A percentile compares a stretch with the other conserved stretches of the same genome.
phyloP scores from a whole-genome alignment of 345 rosid species.

The Alliaria petiolata region DNA sequence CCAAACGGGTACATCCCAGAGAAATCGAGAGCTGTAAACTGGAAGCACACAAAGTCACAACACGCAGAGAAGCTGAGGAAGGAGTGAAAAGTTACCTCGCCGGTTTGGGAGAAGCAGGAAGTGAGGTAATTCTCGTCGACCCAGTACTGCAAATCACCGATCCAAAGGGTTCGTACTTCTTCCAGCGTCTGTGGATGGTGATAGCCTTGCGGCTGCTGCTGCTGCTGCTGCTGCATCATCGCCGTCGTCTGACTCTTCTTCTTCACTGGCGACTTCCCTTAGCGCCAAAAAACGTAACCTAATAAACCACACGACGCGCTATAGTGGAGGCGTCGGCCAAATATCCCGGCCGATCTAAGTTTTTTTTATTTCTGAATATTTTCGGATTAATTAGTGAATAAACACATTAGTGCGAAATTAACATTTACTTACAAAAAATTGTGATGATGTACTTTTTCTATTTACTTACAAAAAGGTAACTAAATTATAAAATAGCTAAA shows the following conservation, averaged over 20 bases:
- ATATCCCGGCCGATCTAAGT: neutral
- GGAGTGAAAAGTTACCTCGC: conserved; percentile 56
- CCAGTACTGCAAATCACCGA: conserved; percentile 97
- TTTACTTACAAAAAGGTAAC: too few species aligned
- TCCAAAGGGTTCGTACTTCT: conserved; percentile 97
- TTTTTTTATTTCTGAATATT: neutral
- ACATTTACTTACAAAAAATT: too few species aligned
- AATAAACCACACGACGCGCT: neutral
- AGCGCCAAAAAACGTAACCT: conserved; percentile 13
- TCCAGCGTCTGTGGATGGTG: conserved; percentile 87
- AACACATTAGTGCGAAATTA: too few species aligned
- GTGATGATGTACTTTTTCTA: too few species aligned
- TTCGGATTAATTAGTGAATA: neutral
- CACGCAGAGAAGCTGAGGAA: neutral
- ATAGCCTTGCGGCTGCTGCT: conserved; percentile 44
- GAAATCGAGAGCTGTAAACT: neutral
- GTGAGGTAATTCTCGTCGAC: conserved; percentile 79
- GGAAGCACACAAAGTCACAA: neutral
- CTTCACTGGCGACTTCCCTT: neutral
- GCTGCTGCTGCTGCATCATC: conserved; percentile 35
- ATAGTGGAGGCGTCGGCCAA: neutral
- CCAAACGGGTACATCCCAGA: neutral
- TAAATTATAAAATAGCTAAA: too few species aligned
- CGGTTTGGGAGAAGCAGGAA: conserved; percentile 91
- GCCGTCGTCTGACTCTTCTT: conserved; percentile 24